Conservation (phyloP, 805 yeast genomes). For the Groenewaldozyma tartarivorans region DNA sequence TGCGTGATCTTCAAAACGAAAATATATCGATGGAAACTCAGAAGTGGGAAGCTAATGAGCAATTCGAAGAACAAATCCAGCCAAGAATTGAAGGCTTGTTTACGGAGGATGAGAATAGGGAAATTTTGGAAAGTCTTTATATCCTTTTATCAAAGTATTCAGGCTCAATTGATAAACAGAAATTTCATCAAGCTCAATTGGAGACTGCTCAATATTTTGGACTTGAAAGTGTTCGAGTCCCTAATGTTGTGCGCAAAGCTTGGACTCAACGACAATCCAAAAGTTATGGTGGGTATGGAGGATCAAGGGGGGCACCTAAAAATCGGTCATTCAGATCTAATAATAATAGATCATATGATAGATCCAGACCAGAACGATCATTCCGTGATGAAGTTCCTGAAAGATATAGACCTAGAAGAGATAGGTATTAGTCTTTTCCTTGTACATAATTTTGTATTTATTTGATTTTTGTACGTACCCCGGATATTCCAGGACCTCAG, state of each 20-base stretch:
- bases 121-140: background rate
- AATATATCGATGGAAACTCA: background rate
- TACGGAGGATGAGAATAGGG: background rate
- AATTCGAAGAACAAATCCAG: background rate
- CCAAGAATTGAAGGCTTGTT: background rate
- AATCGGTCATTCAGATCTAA: no score
- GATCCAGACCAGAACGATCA: no score
- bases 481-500: no score
- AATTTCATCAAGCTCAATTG: background rate
- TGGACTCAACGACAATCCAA: slow-evolving; percentile 3
- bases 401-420: no score
- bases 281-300: no score
- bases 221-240: background rate
- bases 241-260: background rate
- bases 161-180: background rate
- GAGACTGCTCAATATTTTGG: background rate
- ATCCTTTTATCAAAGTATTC: background rate
- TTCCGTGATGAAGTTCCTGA: no score
- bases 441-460: no score
- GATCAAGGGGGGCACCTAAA: no score
- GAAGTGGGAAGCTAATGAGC: background rate
- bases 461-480: no score
- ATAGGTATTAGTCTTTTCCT: no score
- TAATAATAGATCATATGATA: no score
- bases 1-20: background rate